phyloP scores from a whole-genome alignment of 352 stramenopile genomes.

The Pythium chondricola region DNA sequence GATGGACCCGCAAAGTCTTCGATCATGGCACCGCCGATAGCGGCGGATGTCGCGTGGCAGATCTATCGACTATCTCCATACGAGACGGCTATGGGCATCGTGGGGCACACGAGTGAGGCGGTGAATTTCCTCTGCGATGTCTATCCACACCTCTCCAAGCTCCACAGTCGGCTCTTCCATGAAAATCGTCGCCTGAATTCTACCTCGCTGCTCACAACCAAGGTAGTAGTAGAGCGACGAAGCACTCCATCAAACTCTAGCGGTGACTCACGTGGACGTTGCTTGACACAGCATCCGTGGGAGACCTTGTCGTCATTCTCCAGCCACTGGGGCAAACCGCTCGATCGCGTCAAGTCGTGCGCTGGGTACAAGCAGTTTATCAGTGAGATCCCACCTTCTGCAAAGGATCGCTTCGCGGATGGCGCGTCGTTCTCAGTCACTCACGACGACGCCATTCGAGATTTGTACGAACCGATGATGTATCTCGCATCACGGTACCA shows the following conservation, averaged over 20 bases:
- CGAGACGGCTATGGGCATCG: constrained; percentile 58
- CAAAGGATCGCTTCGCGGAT: constrained; percentile 40
- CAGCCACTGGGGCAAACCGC: constrained; percentile 48
- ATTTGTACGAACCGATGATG: constrained; percentile 80
- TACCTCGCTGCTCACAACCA: constrained; percentile 27
- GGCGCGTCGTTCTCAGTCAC: constrained; percentile 35
- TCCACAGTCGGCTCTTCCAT: constrained; percentile 47
- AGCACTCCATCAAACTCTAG: too few species aligned
- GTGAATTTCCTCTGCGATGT: constrained; percentile 69
- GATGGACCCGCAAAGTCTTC: constrained; percentile 30
- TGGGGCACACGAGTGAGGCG: constrained; percentile 44
- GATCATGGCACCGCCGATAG: constrained; percentile 64
- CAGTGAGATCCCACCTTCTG: constrained; percentile 34
- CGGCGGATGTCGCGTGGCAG: constrained; percentile 71
- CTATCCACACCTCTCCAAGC: constrained; percentile 48
- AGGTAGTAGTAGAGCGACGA: constrained; percentile 25
- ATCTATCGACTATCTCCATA: constrained; percentile 80
- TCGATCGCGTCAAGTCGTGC: constrained; percentile 38
- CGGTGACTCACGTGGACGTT: too few species aligned
- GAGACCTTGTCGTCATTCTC: constrained; percentile 78
- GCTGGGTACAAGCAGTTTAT: constrained; percentile 42
- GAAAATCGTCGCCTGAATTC: constrained; percentile 19
- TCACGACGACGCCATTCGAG: constrained; percentile 23
- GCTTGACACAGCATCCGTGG: constrained; percentile 75
- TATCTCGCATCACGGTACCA: constrained; percentile 43